Percentiles rank a stretch among this genome's conserved stretches.
Conservation (phyloP, 2,329 filamentous ascomycete genomes). For the Sclerotinia nivalis region DNA sequence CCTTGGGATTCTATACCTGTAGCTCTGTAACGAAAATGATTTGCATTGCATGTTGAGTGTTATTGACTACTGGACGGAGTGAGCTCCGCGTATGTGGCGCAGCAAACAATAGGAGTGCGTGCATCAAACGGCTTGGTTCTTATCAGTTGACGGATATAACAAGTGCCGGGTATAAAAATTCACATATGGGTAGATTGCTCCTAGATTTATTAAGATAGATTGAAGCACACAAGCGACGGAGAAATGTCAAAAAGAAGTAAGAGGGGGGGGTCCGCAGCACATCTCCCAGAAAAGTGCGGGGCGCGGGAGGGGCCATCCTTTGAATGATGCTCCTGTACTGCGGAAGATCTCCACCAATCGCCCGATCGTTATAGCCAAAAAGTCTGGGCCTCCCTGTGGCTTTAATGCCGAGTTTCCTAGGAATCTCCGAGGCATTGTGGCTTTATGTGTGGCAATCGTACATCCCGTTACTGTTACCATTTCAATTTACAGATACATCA, state of each 20-base stretch:
- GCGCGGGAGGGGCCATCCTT: constrained; percentile 7
- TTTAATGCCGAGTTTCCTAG: not conserved
- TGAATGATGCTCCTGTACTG: constrained; percentile 6
- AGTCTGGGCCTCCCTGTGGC: constrained; percentile 8
- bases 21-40: not conserved
- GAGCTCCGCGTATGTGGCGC: not conserved
- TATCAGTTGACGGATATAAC: constrained; percentile 8
- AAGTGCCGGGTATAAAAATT: constrained; percentile 1
- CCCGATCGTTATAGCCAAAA: not conserved
- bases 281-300: constrained; percentile 2
- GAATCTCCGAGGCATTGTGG: constrained; percentile 14
- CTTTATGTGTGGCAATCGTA: not conserved
- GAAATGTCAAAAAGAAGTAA: constrained; percentile 17
- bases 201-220: not conserved
- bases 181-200: not conserved
- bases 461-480: not conserved
- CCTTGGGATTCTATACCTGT: not conserved
- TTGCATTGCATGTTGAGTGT: constrained; percentile 14
- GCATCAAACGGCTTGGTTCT: not conserved
- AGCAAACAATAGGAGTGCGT: not conserved
- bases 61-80: not conserved
- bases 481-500: not conserved
- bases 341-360: constrained; percentile 14
- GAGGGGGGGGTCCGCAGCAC: not conserved
- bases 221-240: constrained; percentile 15